phyloP scores from a whole-genome alignment of 2,329 filamentous ascomycete genomes.

The Fusarium odoratissimum region DNA sequence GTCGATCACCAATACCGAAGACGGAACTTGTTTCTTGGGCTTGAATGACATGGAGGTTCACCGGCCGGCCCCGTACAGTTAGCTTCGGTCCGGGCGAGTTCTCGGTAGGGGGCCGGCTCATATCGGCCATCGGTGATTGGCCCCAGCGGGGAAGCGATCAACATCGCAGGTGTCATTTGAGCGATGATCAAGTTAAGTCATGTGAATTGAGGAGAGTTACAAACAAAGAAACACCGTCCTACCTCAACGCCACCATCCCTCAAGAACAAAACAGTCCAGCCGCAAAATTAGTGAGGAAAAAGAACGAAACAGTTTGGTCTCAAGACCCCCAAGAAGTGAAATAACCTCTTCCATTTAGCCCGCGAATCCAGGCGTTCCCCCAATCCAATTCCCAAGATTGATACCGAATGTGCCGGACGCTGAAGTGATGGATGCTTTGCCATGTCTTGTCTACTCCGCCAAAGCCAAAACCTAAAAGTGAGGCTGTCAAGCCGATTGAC shows the following conservation, averaged over 20 bases:
- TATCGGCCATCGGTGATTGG: constrained; percentile 31
- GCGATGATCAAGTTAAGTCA: constrained; percentile 6
- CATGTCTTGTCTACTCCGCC: constrained; percentile 44
- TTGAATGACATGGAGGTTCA: constrained; percentile 17
- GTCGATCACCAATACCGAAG: not conserved
- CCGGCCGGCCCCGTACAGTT: constrained; percentile 24
- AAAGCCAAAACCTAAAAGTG: constrained; percentile 42
- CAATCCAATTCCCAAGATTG: constrained; percentile 31
- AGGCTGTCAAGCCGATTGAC: constrained; percentile 43
- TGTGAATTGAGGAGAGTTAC: constrained; percentile 41
- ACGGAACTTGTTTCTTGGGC: not conserved
- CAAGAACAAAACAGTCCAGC: constrained; percentile 22
- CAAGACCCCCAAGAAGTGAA: constrained; percentile 18
- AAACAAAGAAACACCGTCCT: constrained; percentile 24
- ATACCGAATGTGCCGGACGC: constrained; percentile 27
- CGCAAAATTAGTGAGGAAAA: constrained; percentile 9
- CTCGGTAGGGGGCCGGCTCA: constrained; percentile 25
- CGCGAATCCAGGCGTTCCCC: constrained; percentile 26
- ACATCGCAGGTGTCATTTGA: constrained; percentile 20
- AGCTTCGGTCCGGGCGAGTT: constrained; percentile 28
- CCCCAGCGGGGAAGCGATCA: constrained; percentile 4
- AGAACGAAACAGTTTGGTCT: constrained; percentile 18
- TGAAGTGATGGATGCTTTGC: constrained; percentile 41
- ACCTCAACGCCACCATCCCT: constrained; percentile 36
- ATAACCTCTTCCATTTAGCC: constrained; percentile 12